A percentile compares a stretch with the other conserved stretches of the same genome.
These are phyloP conservation scores for Murraya koenigii DNA, from an alignment of 345 rosid genomes.

Conservation along the genomic window DNA sequence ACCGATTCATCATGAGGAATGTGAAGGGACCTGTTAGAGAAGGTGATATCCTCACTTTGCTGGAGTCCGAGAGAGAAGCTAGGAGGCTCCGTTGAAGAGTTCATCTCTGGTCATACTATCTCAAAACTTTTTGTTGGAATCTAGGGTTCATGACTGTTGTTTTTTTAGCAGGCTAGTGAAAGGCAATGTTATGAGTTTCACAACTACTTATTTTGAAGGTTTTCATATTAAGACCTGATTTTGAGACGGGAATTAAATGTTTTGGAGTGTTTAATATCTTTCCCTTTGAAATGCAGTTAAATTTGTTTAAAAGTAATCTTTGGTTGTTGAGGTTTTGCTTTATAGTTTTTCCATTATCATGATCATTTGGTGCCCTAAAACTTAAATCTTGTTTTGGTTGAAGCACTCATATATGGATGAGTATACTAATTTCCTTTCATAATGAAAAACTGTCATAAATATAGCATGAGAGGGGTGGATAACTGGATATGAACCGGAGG, in stretches of 20 bases:
- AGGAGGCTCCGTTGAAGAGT: conserved; percentile 67
- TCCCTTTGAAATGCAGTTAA: not conserved
- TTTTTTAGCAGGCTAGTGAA: not conserved
- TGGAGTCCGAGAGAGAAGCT: conserved; percentile 87
- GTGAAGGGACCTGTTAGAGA: conserved; percentile 88
- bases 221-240: not conserved
- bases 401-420: too few relatives aligned
- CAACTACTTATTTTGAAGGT: not conserved
- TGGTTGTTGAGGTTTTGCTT: not conserved
- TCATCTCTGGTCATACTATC: not conserved
- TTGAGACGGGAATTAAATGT: not conserved
- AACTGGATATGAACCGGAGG: too few relatives aligned
- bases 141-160: not conserved
- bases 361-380: too few relatives aligned
- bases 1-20: conserved; percentile 80
- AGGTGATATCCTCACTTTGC: conserved; percentile 75
- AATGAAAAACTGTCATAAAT: too few relatives aligned
- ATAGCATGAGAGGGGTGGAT: too few relatives aligned
- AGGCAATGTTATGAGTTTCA: conserved; percentile 10
- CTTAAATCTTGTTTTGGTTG: too few relatives aligned
- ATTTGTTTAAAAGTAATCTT: not conserved
- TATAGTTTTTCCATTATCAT: not conserved
- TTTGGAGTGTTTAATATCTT: not conserved
- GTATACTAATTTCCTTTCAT: too few relatives aligned
- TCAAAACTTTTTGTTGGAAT: not conserved